A percentile compares a stretch with the other conserved stretches of the same genome.
Conservation (phyloP, 495 filamentous ascomycete genomes). For the Penicillium roqueforti region DNA sequence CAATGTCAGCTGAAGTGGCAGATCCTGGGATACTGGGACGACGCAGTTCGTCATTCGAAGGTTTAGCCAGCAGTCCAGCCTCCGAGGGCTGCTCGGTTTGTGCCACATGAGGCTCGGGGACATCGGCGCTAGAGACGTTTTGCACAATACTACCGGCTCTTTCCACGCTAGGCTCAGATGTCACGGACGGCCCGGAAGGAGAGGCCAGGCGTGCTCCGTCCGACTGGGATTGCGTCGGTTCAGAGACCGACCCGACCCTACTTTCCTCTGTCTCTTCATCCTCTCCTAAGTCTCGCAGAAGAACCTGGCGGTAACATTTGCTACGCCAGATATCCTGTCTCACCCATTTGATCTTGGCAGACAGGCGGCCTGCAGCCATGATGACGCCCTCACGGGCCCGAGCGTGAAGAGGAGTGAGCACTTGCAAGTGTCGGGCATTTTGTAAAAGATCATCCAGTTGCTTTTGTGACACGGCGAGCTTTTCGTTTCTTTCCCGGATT, state of each 20-base stretch:
- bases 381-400: conserved; percentile 84
- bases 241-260: conserved; percentile 13
- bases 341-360: conserved; percentile 88
- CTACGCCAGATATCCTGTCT: conserved; percentile 90
- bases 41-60: conserved; percentile 26
- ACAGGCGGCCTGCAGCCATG: conserved; percentile 75
- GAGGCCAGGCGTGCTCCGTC: conserved; percentile 16
- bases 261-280: conserved; percentile 40
- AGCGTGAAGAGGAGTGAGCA: conserved; percentile 81
- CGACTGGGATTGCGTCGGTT: conserved; percentile 12
- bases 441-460: conserved; percentile 77
- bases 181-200: conserved; percentile 20
- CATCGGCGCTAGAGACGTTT: conserved; percentile 19
- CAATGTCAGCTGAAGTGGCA: conserved; percentile 29
- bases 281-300: conserved; percentile 78
- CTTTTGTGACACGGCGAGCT: conserved; percentile 64
- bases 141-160: conserved; percentile 20
- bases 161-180: conserved; percentile 17
- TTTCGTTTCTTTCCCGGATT: conserved; percentile 80
- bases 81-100: conserved; percentile 12
- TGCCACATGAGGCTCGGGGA: conserved; percentile 6
- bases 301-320: conserved; percentile 85
- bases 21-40: conserved; percentile 38
- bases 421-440: conserved; percentile 87
- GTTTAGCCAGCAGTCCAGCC: conserved; percentile 15